These are phyloP conservation scores for Plasmodium coatneyi DNA, from an alignment of 169 alveolate species.

Conservation along the genomic window DNA sequence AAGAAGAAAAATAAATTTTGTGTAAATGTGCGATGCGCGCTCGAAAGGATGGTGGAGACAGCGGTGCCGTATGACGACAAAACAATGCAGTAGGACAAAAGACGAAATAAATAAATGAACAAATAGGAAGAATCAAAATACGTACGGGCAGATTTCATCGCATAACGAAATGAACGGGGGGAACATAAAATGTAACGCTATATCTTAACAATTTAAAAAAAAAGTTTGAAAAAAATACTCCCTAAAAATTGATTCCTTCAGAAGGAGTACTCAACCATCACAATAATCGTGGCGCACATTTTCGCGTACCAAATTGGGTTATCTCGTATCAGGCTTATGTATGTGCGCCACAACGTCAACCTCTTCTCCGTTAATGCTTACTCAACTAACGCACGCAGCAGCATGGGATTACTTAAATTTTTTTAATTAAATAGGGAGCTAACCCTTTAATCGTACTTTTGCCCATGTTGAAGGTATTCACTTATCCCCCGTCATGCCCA, in stretches of 20 bases:
- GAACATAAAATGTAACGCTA: not conserved
- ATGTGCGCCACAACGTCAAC: not conserved
- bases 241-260: not conserved
- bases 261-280: not conserved
- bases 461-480: not conserved
- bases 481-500: not conserved
- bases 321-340: not conserved
- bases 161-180: not conserved
- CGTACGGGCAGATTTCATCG: not conserved
- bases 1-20: not conserved
- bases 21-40: not conserved
- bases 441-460: not conserved
- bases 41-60: not conserved
- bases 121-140: conserved; percentile 1
- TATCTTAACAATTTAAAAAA: not conserved
- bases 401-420: not conserved
- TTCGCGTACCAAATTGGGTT: not conserved
- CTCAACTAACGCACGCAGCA: not conserved
- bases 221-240: not conserved
- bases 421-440: not conserved
- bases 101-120: conserved; percentile 11
- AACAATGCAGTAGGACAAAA: not conserved
- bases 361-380: not conserved
- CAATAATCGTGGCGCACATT: not conserved
- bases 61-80: not conserved